A percentile compares a stretch with the other conserved stretches of the same genome.
phyloP scores from a whole-genome alignment of 352 stramenopile species.

The Pythium folliculosum region DNA sequence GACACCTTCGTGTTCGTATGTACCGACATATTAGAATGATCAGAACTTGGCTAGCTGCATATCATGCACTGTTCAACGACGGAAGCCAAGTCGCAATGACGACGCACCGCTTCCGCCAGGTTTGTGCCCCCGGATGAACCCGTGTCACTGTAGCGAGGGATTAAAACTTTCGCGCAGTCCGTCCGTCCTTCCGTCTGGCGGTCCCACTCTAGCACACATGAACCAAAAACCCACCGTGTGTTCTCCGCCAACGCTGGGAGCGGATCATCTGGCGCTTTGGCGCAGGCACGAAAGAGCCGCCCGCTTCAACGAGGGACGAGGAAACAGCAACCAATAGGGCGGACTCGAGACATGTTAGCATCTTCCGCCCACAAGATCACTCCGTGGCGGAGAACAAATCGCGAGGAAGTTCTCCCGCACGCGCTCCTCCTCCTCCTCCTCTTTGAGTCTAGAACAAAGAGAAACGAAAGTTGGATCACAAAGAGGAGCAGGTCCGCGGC shows the following conservation, averaged over 20 bases:
- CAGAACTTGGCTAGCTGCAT: neutral
- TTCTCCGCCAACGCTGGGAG: neutral
- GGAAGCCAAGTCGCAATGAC: neutral
- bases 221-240: neutral
- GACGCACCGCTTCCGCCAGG: neutral
- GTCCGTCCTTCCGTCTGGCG: neutral
- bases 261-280: neutral
- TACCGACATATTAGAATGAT: too few species aligned
- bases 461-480: neutral
- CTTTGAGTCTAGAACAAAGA: constrained; percentile 8
- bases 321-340: neutral
- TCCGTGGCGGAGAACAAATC: neutral
- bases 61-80: neutral
- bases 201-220: neutral
- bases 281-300: neutral
- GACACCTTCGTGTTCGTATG: too few species aligned
- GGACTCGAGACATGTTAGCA: neutral
- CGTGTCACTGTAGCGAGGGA: constrained; percentile 17
- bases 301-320: neutral
- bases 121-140: neutral
- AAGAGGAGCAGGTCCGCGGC: neutral
- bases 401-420: neutral
- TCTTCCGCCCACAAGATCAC: neutral
- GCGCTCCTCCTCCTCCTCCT: neutral
- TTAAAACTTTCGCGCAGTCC: constrained; percentile 19